A percentile compares a stretch with the other conserved stretches of the same genome.
Evolutionary conservation across 305 asterid species (phyloP).

Genomic region (Solanum hybrid): DNA sequence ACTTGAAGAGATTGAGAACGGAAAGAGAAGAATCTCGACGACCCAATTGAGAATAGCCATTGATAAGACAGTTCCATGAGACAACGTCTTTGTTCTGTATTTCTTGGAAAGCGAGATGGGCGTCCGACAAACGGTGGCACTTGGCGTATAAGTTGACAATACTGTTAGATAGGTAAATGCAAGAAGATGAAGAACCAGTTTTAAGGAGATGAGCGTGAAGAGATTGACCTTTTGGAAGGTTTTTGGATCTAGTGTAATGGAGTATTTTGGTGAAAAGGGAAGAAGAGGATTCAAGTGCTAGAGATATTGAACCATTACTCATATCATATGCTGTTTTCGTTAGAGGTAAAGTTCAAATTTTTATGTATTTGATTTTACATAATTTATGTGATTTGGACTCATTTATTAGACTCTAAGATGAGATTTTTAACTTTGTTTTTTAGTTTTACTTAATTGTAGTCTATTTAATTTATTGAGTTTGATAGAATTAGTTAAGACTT

Average conservation of each 20-base stretch:
- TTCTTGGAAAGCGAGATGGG: conserved; percentile 45
- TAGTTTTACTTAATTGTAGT: not conserved
- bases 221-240: conserved; percentile 32
- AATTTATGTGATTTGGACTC: not conserved
- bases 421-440: not conserved
- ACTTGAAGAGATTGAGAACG: conserved; percentile 42
- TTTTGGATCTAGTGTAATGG: conserved; percentile 34
- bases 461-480: not conserved
- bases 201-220: conserved; percentile 72
- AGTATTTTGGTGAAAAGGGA: conserved; percentile 47
- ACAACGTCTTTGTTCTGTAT: conserved; percentile 40
- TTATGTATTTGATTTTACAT: not conserved
- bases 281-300: conserved; percentile 32
- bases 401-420: too few species aligned
- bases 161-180: conserved; percentile 40
- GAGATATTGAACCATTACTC: conserved; percentile 30
- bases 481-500: too few species aligned
- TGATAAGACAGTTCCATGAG: conserved; percentile 77
- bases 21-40: conserved; percentile 28
- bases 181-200: conserved; percentile 33
- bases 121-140: conserved; percentile 48
- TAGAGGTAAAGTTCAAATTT: too few species aligned
- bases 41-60: conserved; percentile 50
- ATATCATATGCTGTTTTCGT: conserved; percentile 29
- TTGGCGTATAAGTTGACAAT: conserved; percentile 70